Percentiles rank a stretch among this genome's conserved stretches.
phyloP scores from a whole-genome alignment of 192 early-diverging fungal genomes.

The Diversispora eburnea region DNA sequence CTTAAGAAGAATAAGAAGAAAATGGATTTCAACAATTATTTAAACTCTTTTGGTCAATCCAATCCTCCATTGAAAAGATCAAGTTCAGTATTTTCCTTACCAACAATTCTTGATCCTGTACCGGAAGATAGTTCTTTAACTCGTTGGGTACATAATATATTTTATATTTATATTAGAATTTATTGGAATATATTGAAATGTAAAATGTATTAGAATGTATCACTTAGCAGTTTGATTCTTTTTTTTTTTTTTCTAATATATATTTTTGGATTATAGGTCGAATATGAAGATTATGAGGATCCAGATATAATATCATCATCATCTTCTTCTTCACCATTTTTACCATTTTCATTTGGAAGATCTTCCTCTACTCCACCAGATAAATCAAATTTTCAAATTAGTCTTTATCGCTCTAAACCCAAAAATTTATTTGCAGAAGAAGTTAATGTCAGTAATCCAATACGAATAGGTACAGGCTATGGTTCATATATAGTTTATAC shows the following conservation, averaged over 20 bases:
- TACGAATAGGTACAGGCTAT: constrained; percentile 41
- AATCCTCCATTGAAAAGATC: not conserved
- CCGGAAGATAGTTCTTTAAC: constrained; percentile 6
- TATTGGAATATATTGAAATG: too few relatives aligned
- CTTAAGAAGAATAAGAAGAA: not conserved
- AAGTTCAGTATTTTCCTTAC: not conserved
- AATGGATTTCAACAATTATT: not conserved
- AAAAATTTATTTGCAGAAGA: constrained; percentile 35
- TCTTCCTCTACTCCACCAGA: not conserved
- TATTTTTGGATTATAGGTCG: constrained; percentile 2
- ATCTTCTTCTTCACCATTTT: not conserved
- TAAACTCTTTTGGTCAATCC: not conserved
- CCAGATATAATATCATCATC: not conserved
- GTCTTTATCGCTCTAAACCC: not conserved
- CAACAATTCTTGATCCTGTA: not conserved
- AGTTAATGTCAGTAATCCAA: constrained; percentile 41
- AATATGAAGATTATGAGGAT: constrained; percentile 17
- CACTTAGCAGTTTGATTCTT: too few relatives aligned
- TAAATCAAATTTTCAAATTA: constrained; percentile 17
- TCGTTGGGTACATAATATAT: not conserved
- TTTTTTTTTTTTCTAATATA: not conserved
- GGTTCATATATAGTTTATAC: constrained; percentile 45
- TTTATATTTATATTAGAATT: not conserved
- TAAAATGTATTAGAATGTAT: too few relatives aligned
- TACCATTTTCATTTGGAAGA: too few relatives aligned